Evolutionary conservation across 2,329 filamentous ascomycete species (phyloP).

Genomic region (Xylariaceae sp.): DNA sequence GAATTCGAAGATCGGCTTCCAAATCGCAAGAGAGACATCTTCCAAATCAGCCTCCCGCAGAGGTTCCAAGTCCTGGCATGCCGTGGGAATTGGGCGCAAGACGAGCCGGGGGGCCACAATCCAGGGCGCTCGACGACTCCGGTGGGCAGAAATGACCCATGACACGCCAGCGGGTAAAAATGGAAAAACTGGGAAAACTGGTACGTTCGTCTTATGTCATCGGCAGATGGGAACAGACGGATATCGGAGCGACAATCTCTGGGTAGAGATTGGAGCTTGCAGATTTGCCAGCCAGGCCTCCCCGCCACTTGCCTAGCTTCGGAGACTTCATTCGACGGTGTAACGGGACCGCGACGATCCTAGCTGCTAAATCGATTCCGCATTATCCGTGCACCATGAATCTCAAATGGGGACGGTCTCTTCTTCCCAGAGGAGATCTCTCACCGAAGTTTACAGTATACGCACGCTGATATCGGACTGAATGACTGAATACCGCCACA

Average conservation of each 20-base stretch:
- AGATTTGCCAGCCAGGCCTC: slow-evolving; percentile 37
- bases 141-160: not conserved
- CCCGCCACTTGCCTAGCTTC: slow-evolving; percentile 31
- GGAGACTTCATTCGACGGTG: slow-evolving; percentile 39
- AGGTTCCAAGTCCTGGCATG: slow-evolving; percentile 21
- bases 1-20: slow-evolving; percentile 38
- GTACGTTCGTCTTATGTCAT: slow-evolving; percentile 36
- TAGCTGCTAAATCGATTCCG: slow-evolving; percentile 43
- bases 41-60: slow-evolving; percentile 32
- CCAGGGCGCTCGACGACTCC: not conserved
- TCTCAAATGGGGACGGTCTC: slow-evolving; percentile 25
- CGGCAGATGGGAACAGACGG: slow-evolving; percentile 35
- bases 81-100: slow-evolving; percentile 33
- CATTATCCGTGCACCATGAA: slow-evolving; percentile 35
- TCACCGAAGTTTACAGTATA: slow-evolving; percentile 43
- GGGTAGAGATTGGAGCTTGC: slow-evolving; percentile 43
- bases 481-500: slow-evolving; percentile 36
- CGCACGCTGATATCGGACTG: slow-evolving; percentile 34
- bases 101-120: slow-evolving; percentile 31
- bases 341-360: slow-evolving; percentile 42
- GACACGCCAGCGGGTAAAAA: not conserved
- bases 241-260: slow-evolving; percentile 34
- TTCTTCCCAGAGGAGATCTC: slow-evolving; percentile 26
- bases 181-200: slow-evolving; percentile 21
- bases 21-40: slow-evolving; percentile 46